A percentile compares a stretch with the other conserved stretches of the same genome.
These are phyloP conservation scores for Pyricularia pennisetigena DNA, from an alignment of 2,329 filamentous ascomycete genomes.

Conservation along the genomic window DNA sequence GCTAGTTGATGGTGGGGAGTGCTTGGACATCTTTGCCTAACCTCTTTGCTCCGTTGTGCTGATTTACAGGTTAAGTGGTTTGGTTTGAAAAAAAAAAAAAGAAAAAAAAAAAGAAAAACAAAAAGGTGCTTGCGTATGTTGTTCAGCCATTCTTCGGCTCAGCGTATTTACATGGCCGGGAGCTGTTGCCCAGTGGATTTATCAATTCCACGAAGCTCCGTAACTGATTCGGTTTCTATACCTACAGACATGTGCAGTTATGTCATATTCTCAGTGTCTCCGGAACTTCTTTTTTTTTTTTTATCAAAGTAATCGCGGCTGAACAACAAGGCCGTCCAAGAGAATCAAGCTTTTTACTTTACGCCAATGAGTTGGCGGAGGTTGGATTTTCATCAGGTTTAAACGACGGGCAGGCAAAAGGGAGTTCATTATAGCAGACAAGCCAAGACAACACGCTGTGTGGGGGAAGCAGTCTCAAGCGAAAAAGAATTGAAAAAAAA, in stretches of 20 bases:
- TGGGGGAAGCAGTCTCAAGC: background rate
- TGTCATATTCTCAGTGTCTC: background rate
- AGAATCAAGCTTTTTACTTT: background rate
- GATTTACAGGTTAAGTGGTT: no score
- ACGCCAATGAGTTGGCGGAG: background rate
- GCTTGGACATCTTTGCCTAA: background rate
- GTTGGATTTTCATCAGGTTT: background rate
- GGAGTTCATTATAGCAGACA: background rate
- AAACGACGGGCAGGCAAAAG: background rate
- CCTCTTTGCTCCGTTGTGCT: background rate
- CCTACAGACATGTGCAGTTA: background rate
- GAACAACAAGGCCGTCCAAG: background rate
- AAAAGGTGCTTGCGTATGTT: background rate
- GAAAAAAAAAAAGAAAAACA: no score
- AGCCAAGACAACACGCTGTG: background rate
- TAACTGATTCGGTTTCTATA: no score
- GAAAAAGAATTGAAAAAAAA: background rate
- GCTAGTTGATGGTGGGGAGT: background rate
- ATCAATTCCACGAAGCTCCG: background rate
- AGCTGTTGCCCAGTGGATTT: background rate
- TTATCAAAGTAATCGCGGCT: background rate
- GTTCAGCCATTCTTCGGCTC: background rate
- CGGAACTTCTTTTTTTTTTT: no score
- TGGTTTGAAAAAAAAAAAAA: no score
- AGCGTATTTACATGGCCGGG: background rate